Conservation (phyloP, 805 yeast species). For the Myxozyma sirexii region DNA sequence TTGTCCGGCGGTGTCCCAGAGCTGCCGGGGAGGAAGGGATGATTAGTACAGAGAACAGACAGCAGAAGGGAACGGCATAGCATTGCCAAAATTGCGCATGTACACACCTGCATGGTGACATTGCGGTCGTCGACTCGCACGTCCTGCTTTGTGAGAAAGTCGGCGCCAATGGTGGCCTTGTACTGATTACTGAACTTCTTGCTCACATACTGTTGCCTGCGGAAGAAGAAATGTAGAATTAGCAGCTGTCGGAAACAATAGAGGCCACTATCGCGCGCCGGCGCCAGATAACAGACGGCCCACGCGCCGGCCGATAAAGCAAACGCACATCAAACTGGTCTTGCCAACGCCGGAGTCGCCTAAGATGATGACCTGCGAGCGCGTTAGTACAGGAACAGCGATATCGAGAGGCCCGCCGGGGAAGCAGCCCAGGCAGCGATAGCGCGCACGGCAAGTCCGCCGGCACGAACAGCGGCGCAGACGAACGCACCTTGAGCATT, state of each 20-base stretch:
- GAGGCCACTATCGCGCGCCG: not conserved
- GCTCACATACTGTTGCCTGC: constrained; percentile 83
- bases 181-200: constrained; percentile 93
- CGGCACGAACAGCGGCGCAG: not conserved
- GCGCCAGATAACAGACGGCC: no score
- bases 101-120: constrained; percentile 59
- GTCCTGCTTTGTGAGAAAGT: constrained; percentile 84
- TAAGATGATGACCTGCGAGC: constrained; percentile 71
- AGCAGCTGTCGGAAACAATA: no score
- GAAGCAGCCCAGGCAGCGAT: not conserved
- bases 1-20: constrained; percentile 99
- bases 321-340: constrained; percentile 75
- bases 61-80: no score
- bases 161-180: constrained; percentile 98
- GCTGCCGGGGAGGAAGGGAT: no score
- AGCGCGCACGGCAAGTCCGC: not conserved
- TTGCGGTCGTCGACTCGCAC: constrained; percentile 79
- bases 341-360: constrained; percentile 99
- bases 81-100: no score
- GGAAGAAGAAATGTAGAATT: not conserved
- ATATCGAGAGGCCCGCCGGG: not conserved
- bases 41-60: no score
- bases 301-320: not conserved
- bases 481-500: constrained; percentile 47
- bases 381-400: not conserved